A percentile compares a stretch with the other conserved stretches of the same genome.
Conservation (phyloP, 176 grass and related monocot species). For the Bothriochloa decipiens region DNA sequence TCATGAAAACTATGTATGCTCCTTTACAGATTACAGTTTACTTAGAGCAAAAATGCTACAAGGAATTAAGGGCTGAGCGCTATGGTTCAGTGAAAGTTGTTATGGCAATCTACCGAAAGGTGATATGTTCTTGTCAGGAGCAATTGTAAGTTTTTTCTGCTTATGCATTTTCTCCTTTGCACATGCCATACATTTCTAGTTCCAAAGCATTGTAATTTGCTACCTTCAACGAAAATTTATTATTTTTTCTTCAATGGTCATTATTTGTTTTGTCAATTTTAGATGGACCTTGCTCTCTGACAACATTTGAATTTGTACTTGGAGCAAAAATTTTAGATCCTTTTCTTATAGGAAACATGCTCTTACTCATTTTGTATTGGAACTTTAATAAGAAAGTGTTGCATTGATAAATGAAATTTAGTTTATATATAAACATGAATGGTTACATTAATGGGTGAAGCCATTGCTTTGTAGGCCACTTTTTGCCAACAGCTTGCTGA, state of each 20-base stretch:
- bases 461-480: conserved; percentile 75
- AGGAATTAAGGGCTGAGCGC: conserved; percentile 83
- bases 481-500: conserved; percentile 86
- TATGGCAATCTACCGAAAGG: conserved; percentile 84
- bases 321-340: neutral
- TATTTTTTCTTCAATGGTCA: neutral
- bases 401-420: neutral
- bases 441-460: conserved; percentile 17
- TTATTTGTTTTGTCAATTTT: conserved; percentile 4
- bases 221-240: neutral
- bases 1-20: conserved; percentile 21
- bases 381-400: conserved; percentile 12
- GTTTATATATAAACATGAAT: neutral
- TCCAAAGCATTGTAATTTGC: neutral
- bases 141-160: conserved; percentile 85
- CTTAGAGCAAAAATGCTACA: conserved; percentile 89
- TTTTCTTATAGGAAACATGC: neutral
- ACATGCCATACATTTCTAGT: neutral
- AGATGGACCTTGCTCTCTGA: neutral
- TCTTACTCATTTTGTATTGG: neutral
- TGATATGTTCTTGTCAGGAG: conserved; percentile 94
- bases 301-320: neutral
- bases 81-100: conserved; percentile 94
- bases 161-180: conserved; percentile 34
- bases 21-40: conserved; percentile 79